A percentile compares a stretch with the other conserved stretches of the same genome.
phyloP scores from a whole-genome alignment of 2,329 filamentous ascomycete genomes.

The Bipolaris gigantea region DNA sequence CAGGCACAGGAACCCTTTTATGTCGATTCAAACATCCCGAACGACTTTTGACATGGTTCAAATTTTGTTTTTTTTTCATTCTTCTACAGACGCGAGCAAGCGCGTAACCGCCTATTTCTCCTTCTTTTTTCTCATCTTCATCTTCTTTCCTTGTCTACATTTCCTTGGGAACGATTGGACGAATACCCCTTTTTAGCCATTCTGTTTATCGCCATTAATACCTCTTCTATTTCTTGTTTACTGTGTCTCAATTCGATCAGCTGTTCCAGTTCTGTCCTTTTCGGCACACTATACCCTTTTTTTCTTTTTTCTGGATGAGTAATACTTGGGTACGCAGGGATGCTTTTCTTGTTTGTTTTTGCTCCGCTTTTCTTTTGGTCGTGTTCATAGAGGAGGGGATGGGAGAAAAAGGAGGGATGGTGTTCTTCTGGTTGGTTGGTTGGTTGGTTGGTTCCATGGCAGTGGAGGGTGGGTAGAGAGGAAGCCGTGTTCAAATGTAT shows the following conservation, averaged over 20 bases:
- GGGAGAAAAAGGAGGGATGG: not conserved
- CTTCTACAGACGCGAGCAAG: not conserved
- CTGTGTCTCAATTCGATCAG: not conserved
- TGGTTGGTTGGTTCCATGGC: too few species aligned
- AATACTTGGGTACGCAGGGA: not conserved
- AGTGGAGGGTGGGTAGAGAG: not conserved
- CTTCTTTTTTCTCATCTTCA: not conserved
- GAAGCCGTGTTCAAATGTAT: not conserved
- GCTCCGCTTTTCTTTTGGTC: not conserved
- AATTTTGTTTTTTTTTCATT: not conserved
- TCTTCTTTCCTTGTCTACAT: not conserved
- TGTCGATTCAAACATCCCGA: not conserved
- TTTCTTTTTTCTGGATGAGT: not conserved
- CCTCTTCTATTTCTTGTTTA: not conserved
- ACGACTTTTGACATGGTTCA: not conserved
- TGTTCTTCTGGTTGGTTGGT: too few species aligned
- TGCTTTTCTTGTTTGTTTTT: not conserved
- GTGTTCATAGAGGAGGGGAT: not conserved
- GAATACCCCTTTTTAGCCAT: slow-evolving; percentile 1
- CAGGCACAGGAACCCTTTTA: not conserved
- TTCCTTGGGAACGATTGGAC: not conserved
- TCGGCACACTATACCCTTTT: slow-evolving; percentile 1
- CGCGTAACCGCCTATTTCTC: not conserved
- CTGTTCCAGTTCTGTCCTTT: not conserved
- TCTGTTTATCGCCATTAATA: not conserved